Evolutionary conservation across 1,139 yeast genomes (phyloP).

Genomic region (Saccharomycopsis hybrid): DNA sequence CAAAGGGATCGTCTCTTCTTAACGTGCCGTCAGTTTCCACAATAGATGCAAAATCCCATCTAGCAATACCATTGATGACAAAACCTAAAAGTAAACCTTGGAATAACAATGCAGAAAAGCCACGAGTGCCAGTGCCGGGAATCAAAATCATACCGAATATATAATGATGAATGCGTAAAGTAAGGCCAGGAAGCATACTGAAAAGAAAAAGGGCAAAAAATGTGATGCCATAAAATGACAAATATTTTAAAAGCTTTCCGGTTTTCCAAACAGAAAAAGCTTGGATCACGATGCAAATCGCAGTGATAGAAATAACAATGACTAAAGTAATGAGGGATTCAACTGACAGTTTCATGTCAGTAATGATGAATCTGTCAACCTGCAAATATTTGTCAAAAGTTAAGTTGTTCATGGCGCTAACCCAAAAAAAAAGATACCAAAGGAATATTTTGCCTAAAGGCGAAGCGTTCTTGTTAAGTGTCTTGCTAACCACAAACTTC

Average conservation of each 20-base stretch:
- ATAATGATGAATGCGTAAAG: constrained; percentile 83
- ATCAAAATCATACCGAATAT: constrained; percentile 70
- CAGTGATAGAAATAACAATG: constrained; percentile 31
- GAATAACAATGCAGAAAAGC: constrained; percentile 60
- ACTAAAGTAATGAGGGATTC: constrained; percentile 70
- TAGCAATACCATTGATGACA: constrained; percentile 74
- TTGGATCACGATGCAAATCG: constrained; percentile 59
- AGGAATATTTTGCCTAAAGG: constrained; percentile 49
- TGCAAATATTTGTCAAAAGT: constrained; percentile 79
- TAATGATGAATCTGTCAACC: constrained; percentile 69
- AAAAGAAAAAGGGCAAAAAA: constrained; percentile 41
- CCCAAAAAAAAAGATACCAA: constrained; percentile 82
- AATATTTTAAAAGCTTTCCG: constrained; percentile 61
- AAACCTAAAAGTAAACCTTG: constrained; percentile 84
- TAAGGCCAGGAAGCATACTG: constrained; percentile 53
- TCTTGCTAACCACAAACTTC: constrained; percentile 42
- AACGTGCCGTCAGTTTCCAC: constrained; percentile 69
- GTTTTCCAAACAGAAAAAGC: constrained; percentile 76
- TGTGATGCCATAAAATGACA: constrained; percentile 42
- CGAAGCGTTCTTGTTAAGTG: constrained; percentile 33
- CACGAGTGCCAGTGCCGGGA: constrained; percentile 84
- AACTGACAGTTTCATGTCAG: constrained; percentile 65
- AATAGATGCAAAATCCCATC: constrained; percentile 93
- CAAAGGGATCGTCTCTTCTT: constrained; percentile 70
- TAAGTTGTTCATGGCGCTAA: constrained; percentile 78